A percentile compares a stretch with the other conserved stretches of the same genome.
Evolutionary conservation across 2,329 filamentous ascomycete species (phyloP).

Genomic region (Penicillium sclerotiorum): DNA sequence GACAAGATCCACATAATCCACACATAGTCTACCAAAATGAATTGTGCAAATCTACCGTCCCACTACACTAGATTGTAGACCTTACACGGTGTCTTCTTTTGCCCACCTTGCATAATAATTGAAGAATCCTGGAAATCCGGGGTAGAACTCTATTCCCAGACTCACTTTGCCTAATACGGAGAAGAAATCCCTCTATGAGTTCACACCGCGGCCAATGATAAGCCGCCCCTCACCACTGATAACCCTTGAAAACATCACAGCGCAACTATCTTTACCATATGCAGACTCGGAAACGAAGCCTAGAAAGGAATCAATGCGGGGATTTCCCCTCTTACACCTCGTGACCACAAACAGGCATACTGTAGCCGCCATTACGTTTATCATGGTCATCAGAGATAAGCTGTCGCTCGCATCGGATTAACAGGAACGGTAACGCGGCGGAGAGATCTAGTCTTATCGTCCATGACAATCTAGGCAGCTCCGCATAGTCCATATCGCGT

Average conservation of each 20-base stretch:
- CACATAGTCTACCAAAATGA: neutral
- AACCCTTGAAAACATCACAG: neutral
- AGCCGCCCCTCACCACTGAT: slow-evolving; percentile 15
- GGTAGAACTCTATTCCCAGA: slow-evolving; percentile 15
- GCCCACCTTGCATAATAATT: too few relatives aligned
- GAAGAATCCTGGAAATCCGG: slow-evolving; percentile 7
- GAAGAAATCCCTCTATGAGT: slow-evolving; percentile 36
- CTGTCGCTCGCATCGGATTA: slow-evolving; percentile 30
- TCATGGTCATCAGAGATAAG: slow-evolving; percentile 4
- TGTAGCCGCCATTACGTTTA: too few relatives aligned
- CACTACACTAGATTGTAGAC: neutral
- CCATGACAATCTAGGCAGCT: neutral
- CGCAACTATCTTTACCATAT: slow-evolving; percentile 4
- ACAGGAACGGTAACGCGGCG: slow-evolving; percentile 27
- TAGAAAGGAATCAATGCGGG: slow-evolving; percentile 13
- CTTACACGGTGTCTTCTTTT: slow-evolving; percentile 5
- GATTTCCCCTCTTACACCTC: slow-evolving; percentile 9
- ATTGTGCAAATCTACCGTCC: too few relatives aligned
- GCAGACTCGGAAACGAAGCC: slow-evolving; percentile 22
- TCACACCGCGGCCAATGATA: slow-evolving; percentile 14
- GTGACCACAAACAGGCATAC: neutral
- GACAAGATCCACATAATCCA: neutral
- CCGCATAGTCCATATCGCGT: neutral
- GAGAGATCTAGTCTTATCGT: slow-evolving; percentile 2
- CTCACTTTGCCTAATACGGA: slow-evolving; percentile 37